These are phyloP conservation scores for Fusarium pseudoanthophilum DNA, from an alignment of 2,329 filamentous ascomycete species.

Conservation along the genomic window DNA sequence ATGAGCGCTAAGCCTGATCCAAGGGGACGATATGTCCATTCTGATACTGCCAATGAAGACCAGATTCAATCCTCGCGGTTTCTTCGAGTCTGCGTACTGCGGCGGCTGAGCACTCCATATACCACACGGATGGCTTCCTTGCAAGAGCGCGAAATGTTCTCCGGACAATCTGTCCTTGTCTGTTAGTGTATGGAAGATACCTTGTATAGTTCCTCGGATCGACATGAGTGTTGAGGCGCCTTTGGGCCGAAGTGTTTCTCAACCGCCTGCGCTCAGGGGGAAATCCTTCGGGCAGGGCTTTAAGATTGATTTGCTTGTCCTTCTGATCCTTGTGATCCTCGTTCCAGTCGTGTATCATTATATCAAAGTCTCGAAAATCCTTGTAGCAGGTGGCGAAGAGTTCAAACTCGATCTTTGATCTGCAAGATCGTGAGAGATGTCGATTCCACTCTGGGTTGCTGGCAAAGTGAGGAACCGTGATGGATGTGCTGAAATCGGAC, in stretches of 20 bases:
- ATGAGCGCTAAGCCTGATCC: not conserved
- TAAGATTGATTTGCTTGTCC: not conserved
- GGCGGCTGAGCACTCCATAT: not conserved
- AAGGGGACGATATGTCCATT: not conserved
- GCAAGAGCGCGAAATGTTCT: not conserved
- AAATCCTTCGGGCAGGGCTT: not conserved
- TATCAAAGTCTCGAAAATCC: not conserved
- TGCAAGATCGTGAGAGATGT: not conserved
- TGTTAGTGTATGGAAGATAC: not conserved
- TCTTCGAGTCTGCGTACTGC: not conserved
- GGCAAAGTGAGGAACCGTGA: slow-evolving; percentile 41
- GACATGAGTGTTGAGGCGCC: not conserved
- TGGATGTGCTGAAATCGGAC: slow-evolving; percentile 40
- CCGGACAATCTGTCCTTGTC: not conserved
- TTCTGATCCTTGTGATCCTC: not conserved
- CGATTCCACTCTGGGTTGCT: slow-evolving; percentile 15
- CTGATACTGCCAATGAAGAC: not conserved
- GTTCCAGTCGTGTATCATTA: not conserved
- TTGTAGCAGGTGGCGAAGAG: not conserved
- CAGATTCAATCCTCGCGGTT: not conserved
- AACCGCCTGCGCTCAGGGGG: not conserved
- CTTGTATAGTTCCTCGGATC: not conserved
- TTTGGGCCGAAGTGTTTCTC: not conserved
- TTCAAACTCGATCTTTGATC: not conserved
- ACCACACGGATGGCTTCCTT: not conserved